Conservation (phyloP, 257 asterid species). For the Gentiana straminea region DNA sequence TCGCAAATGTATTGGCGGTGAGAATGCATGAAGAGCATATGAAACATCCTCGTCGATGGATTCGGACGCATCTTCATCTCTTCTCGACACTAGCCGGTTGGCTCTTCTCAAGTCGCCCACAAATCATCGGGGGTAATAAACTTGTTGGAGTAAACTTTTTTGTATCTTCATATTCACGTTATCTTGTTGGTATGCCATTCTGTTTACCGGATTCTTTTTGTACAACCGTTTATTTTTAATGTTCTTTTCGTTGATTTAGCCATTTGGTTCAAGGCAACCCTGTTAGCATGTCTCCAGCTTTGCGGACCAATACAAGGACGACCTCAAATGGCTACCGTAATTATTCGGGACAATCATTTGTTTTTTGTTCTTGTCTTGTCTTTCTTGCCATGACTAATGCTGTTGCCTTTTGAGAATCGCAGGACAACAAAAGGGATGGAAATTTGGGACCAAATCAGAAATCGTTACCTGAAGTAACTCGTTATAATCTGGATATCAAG, state of each 20-base stretch:
- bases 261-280: constrained; percentile 86
- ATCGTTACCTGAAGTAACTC: no score
- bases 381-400: not conserved
- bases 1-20: constrained; percentile 93
- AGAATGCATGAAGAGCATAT: constrained; percentile 91
- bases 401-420: constrained; percentile 10
- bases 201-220: not conserved
- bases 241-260: constrained; percentile 46
- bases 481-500: no score
- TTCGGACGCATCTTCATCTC: constrained; percentile 72
- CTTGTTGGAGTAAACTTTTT: not conserved
- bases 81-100: constrained; percentile 86
- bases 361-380: not conserved
- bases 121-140: constrained; percentile 76
- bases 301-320: constrained; percentile 99
- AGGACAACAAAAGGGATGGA: constrained; percentile 81
- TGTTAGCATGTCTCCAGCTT: constrained; percentile 79
- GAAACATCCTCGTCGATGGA: constrained; percentile 92
- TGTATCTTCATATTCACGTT: not conserved
- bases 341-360: constrained; percentile 9
- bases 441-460: constrained; percentile 62
- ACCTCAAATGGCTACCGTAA: constrained; percentile 68
- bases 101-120: constrained; percentile 89
- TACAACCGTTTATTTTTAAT: not conserved
- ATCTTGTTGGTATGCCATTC: not conserved